phyloP scores from a whole-genome alignment of 345 rosid genomes.

The Sisymbrium altissimum region DNA sequence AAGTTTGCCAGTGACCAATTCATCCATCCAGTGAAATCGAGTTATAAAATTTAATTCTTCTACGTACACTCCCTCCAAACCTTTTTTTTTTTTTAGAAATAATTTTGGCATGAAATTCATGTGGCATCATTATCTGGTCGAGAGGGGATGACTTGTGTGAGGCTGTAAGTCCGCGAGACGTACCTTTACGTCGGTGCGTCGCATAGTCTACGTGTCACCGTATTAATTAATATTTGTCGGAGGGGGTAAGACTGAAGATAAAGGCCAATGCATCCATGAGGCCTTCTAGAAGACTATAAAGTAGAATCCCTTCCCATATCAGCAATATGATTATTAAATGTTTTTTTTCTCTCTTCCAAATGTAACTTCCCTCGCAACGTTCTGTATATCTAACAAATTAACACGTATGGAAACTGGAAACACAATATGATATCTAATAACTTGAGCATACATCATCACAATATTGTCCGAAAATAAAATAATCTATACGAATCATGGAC shows the following conservation, averaged over 20 bases:
- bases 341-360: neutral
- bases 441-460: neutral
- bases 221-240: neutral
- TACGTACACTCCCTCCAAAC: no score
- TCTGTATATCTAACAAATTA: neutral
- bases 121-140: neutral
- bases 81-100: neutral
- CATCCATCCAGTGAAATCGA: neutral
- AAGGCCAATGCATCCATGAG: neutral
- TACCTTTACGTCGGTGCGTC: constrained; percentile 9
- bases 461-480: neutral
- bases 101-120: neutral
- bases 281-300: neutral
- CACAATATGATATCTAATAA: neutral
- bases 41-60: neutral
- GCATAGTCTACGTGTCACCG: neutral
- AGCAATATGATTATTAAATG: neutral
- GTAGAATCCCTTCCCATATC: neutral
- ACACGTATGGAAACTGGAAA: neutral
- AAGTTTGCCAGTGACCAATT: neutral
- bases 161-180: constrained; percentile 7
- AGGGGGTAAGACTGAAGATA: neutral
- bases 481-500: neutral
- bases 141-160: constrained; percentile 12
- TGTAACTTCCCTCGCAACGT: neutral